Conservation (phyloP, 805 yeast species). For the Pichia ethanolica region DNA sequence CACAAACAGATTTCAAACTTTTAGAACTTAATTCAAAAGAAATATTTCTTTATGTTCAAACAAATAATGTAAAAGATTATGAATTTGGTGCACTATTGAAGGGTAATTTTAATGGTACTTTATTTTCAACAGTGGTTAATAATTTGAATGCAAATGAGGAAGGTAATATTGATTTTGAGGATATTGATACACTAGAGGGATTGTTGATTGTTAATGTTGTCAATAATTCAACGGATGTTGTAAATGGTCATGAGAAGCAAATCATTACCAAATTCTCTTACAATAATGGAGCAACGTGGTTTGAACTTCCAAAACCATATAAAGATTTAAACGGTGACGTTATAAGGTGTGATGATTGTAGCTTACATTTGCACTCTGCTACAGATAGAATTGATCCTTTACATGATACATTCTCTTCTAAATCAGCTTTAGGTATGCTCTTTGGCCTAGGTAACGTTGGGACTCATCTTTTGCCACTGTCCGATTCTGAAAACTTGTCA, state of each 20-base stretch:
- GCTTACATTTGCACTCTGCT: constrained; percentile 81
- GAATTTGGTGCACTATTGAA: constrained; percentile 82
- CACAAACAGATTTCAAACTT: constrained; percentile 67
- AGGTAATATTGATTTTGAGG: constrained; percentile 88
- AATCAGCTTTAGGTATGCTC: constrained; percentile 82
- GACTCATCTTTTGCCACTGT: constrained; percentile 34
- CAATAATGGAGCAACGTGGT: constrained; percentile 91
- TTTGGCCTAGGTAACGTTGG: constrained; percentile 91
- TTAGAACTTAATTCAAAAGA: constrained; percentile 66
- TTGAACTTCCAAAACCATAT: constrained; percentile 58
- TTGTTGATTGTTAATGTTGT: constrained; percentile 70
- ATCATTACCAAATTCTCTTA: constrained; percentile 70
- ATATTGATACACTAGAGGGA: constrained; percentile 77
- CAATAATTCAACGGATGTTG: constrained; percentile 40
- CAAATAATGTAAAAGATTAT: constrained; percentile 38
- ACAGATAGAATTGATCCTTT: constrained; percentile 71
- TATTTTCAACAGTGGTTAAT: constrained; percentile 59
- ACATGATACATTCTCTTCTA: constrained; percentile 80
- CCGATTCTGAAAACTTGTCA: constrained; percentile 38
- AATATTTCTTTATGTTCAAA: constrained; percentile 77
- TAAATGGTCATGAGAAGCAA: constrained; percentile 33
- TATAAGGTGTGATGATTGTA: constrained; percentile 52
- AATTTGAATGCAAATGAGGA: constrained; percentile 63
- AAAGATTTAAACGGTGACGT: constrained; percentile 49
- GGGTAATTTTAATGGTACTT: constrained; percentile 87